Evolutionary conservation across 805 yeast genomes (phyloP).

Genomic region (Lachancea cidri): DNA sequence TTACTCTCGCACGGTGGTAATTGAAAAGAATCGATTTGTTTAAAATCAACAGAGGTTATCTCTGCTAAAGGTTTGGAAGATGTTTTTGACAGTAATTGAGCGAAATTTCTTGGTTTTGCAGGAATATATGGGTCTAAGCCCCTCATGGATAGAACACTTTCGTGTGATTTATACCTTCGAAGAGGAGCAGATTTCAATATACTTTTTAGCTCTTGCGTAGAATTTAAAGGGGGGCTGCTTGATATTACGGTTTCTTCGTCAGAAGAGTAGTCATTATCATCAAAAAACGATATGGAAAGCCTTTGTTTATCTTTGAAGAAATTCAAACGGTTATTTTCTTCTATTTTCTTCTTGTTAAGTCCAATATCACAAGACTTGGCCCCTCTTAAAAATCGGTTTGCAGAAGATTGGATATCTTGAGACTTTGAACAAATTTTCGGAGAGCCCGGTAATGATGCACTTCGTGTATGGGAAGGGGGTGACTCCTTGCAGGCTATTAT

Average conservation of each 20-base stretch:
- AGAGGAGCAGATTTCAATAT: constrained; percentile 13
- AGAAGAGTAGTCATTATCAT: constrained; percentile 18
- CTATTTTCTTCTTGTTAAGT: constrained; percentile 13
- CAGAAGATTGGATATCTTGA: not conserved
- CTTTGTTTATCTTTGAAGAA: constrained; percentile 31
- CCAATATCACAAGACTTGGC: constrained; percentile 29
- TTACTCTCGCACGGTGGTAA: not conserved
- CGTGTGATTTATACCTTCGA: constrained; percentile 31
- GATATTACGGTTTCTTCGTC: constrained; percentile 27
- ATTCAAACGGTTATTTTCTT: constrained; percentile 8
- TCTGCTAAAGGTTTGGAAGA: constrained; percentile 3
- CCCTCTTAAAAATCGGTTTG: constrained; percentile 11
- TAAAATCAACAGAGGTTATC: constrained; percentile 1
- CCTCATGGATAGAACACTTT: constrained; percentile 26
- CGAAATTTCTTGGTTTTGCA: not conserved
- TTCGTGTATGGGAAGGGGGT: constrained; percentile 3
- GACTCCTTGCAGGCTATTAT: not conserved
- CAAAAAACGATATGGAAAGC: constrained; percentile 30
- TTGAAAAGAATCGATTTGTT: not conserved
- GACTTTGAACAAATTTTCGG: constrained; percentile 12
- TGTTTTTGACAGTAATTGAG: not conserved
- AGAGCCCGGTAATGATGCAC: constrained; percentile 20
- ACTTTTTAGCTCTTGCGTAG: not conserved
- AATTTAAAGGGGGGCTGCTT: constrained; percentile 7
- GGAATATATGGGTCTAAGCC: not conserved